Base-by-base conservation (phyloP, 129 eudicot species). In the Smallanthus sonchifolius region DNA sequence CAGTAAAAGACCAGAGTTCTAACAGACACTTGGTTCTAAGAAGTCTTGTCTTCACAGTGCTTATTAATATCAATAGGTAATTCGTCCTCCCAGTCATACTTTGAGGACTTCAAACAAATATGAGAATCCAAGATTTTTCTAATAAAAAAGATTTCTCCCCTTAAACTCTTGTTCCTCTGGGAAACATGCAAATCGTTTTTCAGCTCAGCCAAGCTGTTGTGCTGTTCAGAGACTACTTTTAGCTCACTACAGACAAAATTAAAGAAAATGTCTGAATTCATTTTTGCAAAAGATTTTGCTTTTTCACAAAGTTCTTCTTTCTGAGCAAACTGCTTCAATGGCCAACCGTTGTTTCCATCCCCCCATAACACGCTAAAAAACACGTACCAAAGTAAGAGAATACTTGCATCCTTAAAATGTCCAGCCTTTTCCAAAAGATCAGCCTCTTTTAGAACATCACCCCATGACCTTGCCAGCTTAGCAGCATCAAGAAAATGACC, bases 401-500 rank as follows among this genome's bases (percentile, higher is more conserved):
- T 59, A 3, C 80, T 44, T 24, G 92, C 87, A 1, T 84, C 80
- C 7, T 10, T 17, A 66, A 16, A 81, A 0, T 39, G 13, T 47
- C 87, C 89, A 36, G 87, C 91, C 74, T 87, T 86, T 5, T 36
- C 87, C 44, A 82, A 73, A 10, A 88, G 70, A 82, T 88, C 87
- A 30, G 86, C 89, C 68, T 92, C 96, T 20, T 62, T 83, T 44
- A 89, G 17, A 64, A 80, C 51, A 69, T 92, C 81, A 61, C 96
- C 93, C 64, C 65, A 75, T 40, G 73, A 52, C 61, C 78, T 85
- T 1, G 88, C 96, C 32, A 92, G 75, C 69, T 82, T 87, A 0
- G 87, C 92, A 72, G 97, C 97, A 40, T 77, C 83, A 34, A 72
- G 37, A 56, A 85, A 88, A 73, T 85, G 72, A 16, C 92, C 89